Percentiles rank a stretch among this genome's conserved stretches.
phyloP scores from a whole-genome alignment of 139 green algal genomes.

The Pseudopediastrum boryanum region DNA sequence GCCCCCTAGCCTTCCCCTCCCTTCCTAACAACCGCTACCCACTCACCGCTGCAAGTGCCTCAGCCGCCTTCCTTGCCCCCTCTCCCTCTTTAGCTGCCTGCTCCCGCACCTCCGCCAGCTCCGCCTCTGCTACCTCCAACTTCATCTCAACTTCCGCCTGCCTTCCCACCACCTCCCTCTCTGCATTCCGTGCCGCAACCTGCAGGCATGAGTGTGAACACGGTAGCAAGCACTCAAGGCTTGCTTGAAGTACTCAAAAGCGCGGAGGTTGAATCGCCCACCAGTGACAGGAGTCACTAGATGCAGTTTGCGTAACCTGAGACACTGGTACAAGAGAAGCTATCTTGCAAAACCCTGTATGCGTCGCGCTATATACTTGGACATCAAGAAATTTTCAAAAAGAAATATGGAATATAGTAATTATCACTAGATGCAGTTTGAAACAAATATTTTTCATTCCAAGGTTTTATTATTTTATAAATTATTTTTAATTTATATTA shows the following conservation, averaged over 20 bases:
- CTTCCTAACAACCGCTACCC: too few species aligned
- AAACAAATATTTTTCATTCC: neutral
- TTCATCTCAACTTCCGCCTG: neutral
- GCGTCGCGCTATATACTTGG: too few species aligned
- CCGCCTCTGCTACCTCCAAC: slow-evolving; percentile 33
- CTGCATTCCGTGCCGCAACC: neutral
- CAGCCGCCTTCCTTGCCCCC: neutral
- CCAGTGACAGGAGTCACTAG: neutral
- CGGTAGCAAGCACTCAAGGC: too few species aligned
- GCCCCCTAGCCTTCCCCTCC: too few species aligned
- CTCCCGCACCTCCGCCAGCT: slow-evolving; percentile 25
- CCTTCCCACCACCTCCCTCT: neutral
- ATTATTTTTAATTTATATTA: neutral
- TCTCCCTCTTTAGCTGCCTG: slow-evolving; percentile 15
- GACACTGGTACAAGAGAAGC: neutral
- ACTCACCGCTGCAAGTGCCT: too few species aligned
- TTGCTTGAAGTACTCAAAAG: too few species aligned
- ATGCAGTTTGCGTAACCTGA: neutral
- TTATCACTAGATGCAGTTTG: neutral
- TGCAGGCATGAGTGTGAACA: neutral
- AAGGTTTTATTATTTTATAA: neutral
- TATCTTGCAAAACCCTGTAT: too few species aligned
- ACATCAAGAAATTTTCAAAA: too few species aligned
- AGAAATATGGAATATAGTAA: too few species aligned
- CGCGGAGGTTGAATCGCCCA: neutral